Evolutionary conservation across 345 rosid genomes (phyloP).

Genomic region (Eucalyptus tenuipes): DNA sequence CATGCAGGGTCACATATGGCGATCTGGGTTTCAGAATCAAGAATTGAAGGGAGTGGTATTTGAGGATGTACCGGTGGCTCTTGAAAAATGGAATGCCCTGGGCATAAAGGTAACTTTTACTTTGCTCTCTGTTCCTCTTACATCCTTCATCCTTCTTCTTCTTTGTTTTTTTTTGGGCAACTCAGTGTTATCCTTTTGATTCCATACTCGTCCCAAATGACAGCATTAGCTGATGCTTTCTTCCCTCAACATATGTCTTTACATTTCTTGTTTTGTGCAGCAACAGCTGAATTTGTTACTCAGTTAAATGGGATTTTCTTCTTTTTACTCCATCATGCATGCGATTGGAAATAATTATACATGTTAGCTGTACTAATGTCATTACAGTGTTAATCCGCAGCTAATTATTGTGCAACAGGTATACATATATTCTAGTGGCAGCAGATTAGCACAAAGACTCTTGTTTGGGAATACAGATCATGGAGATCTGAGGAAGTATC

Average conservation of each 20-base stretch:
- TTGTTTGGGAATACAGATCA: constrained; percentile 65
- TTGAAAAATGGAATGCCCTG: constrained; percentile 78
- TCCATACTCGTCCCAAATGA: neutral
- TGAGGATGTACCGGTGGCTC: constrained; percentile 76
- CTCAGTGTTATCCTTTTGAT: neutral
- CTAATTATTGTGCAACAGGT: constrained; percentile 29
- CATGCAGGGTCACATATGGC: constrained; percentile 93
- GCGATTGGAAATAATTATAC: neutral
- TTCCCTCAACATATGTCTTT: neutral
- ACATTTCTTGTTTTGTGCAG: neutral
- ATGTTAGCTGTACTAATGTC: neutral
- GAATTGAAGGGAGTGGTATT: constrained; percentile 74
- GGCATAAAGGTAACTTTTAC: constrained; percentile 53
- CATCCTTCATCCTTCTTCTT: neutral
- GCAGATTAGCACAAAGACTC: constrained; percentile 91
- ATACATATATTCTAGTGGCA: constrained; percentile 92
- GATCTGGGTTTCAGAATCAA: constrained; percentile 58
- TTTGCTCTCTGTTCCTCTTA: neutral
- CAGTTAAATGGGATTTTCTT: neutral
- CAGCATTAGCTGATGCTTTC: neutral
- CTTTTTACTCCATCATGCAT: neutral
- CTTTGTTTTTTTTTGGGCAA: neutral
- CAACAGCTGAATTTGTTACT: neutral
- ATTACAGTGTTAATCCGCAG: neutral
- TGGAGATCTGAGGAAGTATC: constrained; percentile 79